These are phyloP conservation scores for Metroxylon sagu DNA, from an alignment of 176 grass and related monocot genomes.

Conservation along the genomic window DNA sequence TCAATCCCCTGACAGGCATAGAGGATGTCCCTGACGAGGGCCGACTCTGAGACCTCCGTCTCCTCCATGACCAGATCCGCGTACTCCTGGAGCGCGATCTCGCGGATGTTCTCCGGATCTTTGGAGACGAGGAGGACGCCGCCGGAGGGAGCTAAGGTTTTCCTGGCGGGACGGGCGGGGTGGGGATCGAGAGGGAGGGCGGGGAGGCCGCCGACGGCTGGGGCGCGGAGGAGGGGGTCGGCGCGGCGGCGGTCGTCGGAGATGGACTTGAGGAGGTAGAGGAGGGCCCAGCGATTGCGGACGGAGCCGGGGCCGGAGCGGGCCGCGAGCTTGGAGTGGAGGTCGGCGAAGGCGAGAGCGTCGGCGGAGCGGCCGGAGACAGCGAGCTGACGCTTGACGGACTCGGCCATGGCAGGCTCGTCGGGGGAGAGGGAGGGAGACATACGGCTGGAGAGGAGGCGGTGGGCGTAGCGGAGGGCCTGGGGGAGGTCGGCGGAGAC, in stretches of 20 bases:
- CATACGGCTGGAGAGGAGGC: constrained; percentile 80
- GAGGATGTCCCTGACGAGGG: constrained; percentile 79
- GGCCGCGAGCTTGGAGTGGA: constrained; percentile 80
- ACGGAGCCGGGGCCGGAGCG: constrained; percentile 45
- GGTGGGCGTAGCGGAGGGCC: constrained; percentile 59
- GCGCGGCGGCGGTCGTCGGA: constrained; percentile 41
- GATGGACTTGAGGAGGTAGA: constrained; percentile 86
- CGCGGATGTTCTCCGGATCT: constrained; percentile 78
- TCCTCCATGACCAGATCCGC: constrained; percentile 87
- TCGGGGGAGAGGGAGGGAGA: constrained; percentile 53
- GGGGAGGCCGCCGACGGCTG: constrained; percentile 10
- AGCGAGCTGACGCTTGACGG: constrained; percentile 79
- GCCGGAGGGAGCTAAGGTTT: constrained; percentile 27
- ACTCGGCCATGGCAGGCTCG: constrained; percentile 76
- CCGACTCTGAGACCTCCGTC: constrained; percentile 68
- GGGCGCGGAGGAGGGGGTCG: constrained; percentile 23
- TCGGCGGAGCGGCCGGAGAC: constrained; percentile 54
- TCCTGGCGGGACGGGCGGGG: constrained; percentile 12
- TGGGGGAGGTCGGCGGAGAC: constrained; percentile 18
- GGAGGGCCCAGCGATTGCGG: constrained; percentile 75
- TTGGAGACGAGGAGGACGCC: constrained; percentile 74
- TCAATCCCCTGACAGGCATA: constrained; percentile 96
- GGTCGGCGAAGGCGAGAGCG: constrained; percentile 76
- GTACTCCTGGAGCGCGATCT: constrained; percentile 85
- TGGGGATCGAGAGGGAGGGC: constrained; percentile 16